Conservation (phyloP, 176 grass and related monocot genomes). For the Alloteropsis semialata region DNA sequence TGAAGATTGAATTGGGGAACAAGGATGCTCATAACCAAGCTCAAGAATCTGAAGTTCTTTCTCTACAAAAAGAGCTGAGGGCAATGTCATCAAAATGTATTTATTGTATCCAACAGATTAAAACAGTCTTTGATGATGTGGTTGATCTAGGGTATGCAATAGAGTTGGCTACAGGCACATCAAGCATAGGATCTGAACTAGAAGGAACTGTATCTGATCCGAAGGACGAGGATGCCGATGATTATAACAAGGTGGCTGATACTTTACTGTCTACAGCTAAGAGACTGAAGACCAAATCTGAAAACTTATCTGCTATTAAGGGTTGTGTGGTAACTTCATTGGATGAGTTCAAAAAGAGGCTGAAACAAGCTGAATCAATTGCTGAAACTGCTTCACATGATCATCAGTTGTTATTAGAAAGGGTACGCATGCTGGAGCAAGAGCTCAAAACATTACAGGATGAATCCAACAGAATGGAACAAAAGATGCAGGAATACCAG, state of each 20-base stretch:
- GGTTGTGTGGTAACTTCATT: conserved; percentile 32
- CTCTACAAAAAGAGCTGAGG: conserved; percentile 47
- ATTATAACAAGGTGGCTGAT: conserved; percentile 45
- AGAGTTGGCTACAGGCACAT: conserved; percentile 36
- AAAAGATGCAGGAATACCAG: conserved; percentile 52
- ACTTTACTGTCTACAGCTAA: conserved; percentile 43
- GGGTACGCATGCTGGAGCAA: conserved; percentile 59
- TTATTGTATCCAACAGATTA: conserved; percentile 51
- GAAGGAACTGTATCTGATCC: conserved; percentile 32
- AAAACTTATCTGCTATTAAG: conserved; percentile 39
- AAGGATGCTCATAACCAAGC: conserved; percentile 50
- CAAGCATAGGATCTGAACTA: conserved; percentile 32
- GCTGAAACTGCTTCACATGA: conserved; percentile 63
- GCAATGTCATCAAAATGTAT: conserved; percentile 61
- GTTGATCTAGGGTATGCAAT: conserved; percentile 37
- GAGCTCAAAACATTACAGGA: conserved; percentile 58
- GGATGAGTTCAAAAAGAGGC: conserved; percentile 50
- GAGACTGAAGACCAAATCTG: conserved; percentile 39
- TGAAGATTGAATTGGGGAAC: conserved; percentile 68
- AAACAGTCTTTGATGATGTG: conserved; percentile 39
- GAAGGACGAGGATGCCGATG: conserved; percentile 36
- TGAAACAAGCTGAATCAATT: conserved; percentile 64
- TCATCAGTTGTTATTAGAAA: conserved; percentile 51
- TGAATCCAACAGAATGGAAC: conserved; percentile 62
- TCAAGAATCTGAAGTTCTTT: conserved; percentile 64